Base-by-base conservation (phyloP, 257 asterid genomes). In the Solanum ahanhuiri region DNA sequence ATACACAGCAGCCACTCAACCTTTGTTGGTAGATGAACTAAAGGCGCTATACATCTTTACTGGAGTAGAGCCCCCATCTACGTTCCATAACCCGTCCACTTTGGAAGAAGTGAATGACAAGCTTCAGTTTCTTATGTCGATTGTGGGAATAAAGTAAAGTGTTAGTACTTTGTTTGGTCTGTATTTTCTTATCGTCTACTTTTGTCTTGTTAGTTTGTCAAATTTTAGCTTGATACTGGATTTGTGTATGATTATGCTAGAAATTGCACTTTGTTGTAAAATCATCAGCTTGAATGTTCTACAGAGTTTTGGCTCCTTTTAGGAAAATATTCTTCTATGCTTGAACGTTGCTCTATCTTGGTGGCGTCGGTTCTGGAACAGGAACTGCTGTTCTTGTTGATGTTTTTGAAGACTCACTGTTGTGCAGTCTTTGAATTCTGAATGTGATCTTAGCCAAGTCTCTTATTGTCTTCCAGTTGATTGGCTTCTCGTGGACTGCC, bases 61-160 rank as follows among this genome's bases (percentile, higher is more conserved):
- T 0, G 99, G 99, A 76, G 93, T 96, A 2, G 95, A 94, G 83
- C 97, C 96, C 0, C 98, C 98, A 5, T 73, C 93, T 0, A 48
- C 89, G 0, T 87, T 89, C 22, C 25, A n/a, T 23, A 85, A 85
- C 34, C 34, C 86, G 0, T 51, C 73, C 0, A 87, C 88, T 70
- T 83, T 89, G 60, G 17, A 31, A 1, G 94, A 92, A 71, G 90
- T 94, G 25, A 58, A 73, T 51, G 87, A 88, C 45, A 93, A 93
- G 85, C 94, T 96, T 67, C 86, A 43, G 20, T 92, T 92, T 85
- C 98, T 96, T 23, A 96, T 92, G 95, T 93, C 99, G 18, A 91
- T 96, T 48, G 93, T 95, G 10, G 98, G 98, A 63, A 85, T 93
- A 17, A 96, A 94, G 89, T 95, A 82, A 72, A 33, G 1, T 28